Evolutionary conservation across 2,329 filamentous ascomycete genomes (phyloP), one percentile per base, ranked within the genome.

Genomic region (Pseudogymnoascus sp.): DNA sequence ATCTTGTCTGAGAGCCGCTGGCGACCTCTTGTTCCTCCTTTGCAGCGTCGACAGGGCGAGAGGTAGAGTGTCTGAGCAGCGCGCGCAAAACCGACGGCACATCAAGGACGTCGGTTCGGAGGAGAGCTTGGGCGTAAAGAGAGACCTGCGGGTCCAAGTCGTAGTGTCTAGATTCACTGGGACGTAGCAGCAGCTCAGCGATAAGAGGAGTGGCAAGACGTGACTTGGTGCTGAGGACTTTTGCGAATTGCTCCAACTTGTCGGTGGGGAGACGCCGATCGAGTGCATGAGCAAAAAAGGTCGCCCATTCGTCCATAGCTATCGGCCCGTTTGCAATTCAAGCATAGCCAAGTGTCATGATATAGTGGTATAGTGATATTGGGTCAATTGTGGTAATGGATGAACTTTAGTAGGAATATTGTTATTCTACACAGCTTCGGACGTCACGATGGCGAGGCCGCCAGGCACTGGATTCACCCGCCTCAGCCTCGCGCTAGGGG

Each of bases 101-200:
- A 66, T 85, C 79, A 65, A 87, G 75, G 64, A 81, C 77, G 33
- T 77, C 76, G 59, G 79, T 77, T 33, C 78, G 74, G 47, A 81
- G 77, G 56, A 88, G 78, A 16, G 79, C 75, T 66, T 86, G 78
- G 8, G 88, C 71, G 70, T 87, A 89, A n/a, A 77, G 78, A 0
- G 81, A 79, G 7, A 86, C 77, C 66, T 84, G 80, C 7, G 83
- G 82, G 67, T 88, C 84, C 69, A 85, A 79, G 65, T 61, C 23
- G 18, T 63, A 62, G 23, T 63, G 7, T 68, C 80, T 80, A 60
- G 73, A 71, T 18, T 76, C 74, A 47, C 78, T 78, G 2, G 85
- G 85, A 23, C 79, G 79, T 42, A 89, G 75, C 68, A 85, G 81
- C 61, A 88, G 72, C 67, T 86, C 80, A 74, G 84, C 82, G 66